A percentile compares a stretch with the other conserved stretches of the same genome.
These are phyloP conservation scores for Penicillium goetzii DNA, from an alignment of 495 filamentous ascomycete species.

Conservation along the genomic window DNA sequence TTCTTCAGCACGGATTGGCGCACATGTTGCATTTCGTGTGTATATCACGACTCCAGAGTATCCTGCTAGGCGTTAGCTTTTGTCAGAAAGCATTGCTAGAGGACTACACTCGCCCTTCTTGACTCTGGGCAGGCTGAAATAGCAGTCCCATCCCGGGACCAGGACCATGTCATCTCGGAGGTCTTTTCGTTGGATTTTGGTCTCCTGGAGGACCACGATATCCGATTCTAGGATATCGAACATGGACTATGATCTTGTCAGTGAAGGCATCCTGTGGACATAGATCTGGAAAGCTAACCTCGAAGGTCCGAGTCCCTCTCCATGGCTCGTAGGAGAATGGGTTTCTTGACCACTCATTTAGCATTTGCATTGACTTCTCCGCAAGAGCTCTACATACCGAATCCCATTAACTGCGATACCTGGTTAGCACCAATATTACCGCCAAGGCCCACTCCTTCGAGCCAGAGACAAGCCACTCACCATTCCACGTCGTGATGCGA, in stretches of 20 bases:
- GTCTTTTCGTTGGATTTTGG: conserved; percentile 95
- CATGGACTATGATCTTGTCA: conserved; percentile 64
- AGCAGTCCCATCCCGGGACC: conserved; percentile 95
- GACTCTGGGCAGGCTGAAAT: conserved; percentile 86
- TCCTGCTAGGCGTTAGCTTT: conserved; percentile 53
- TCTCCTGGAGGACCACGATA: conserved; percentile 93
- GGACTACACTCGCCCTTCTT: conserved; percentile 70
- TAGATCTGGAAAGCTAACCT: conserved; percentile 46
- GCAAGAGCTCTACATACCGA: conserved; percentile 55
- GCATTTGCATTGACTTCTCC: not conserved
- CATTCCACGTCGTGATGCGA: conserved; percentile 91
- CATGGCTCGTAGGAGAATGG: conserved; percentile 96
- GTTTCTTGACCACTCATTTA: conserved; percentile 59
- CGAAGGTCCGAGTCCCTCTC: conserved; percentile 83
- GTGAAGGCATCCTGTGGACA: not conserved
- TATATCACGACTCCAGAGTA: conserved; percentile 97
- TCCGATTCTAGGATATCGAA: conserved; percentile 93
- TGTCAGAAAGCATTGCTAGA: not conserved
- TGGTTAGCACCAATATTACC: conserved; percentile 13
- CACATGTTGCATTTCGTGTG: conserved; percentile 84
- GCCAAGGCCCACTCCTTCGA: not conserved
- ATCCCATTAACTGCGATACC: conserved; percentile 83
- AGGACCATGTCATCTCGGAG: conserved; percentile 94
- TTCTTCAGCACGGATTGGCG: conserved; percentile 90
- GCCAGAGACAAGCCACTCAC: conserved; percentile 45